These are phyloP conservation scores for Globisporangium canariense DNA, from an alignment of 352 stramenopile genomes.

Conservation along the genomic window DNA sequence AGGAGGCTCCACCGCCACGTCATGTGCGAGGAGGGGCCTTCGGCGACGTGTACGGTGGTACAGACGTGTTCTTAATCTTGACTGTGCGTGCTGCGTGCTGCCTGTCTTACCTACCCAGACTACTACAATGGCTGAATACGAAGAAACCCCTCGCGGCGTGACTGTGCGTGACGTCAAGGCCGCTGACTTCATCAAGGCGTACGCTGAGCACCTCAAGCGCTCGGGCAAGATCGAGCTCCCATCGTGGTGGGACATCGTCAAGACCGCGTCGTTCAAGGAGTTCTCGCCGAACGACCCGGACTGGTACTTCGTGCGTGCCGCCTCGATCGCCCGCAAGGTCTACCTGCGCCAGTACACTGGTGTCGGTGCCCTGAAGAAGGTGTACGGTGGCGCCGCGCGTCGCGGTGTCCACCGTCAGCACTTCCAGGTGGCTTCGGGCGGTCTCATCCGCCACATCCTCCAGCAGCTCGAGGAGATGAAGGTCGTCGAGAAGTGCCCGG, in stretches of 20 bases:
- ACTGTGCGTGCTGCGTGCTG: slow-evolving; percentile 23
- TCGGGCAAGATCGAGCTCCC: slow-evolving; percentile 98
- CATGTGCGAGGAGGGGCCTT: slow-evolving; percentile 28
- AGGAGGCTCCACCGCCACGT: slow-evolving; percentile 15
- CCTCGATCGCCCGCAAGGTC: slow-evolving; percentile 97
- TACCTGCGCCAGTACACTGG: slow-evolving; percentile 97
- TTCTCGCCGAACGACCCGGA: slow-evolving; percentile 96
- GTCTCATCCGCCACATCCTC: slow-evolving; percentile 97
- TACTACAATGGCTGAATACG: slow-evolving; percentile 88
- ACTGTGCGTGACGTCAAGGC: slow-evolving; percentile 97
- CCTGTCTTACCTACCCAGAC: slow-evolving; percentile 27
- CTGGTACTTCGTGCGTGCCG: slow-evolving; percentile 99
- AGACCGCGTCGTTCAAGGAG: slow-evolving; percentile 98
- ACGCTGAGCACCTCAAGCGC: slow-evolving; percentile 99
- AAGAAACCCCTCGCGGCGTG: slow-evolving; percentile 86
- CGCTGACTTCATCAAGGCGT: slow-evolving; percentile 97
- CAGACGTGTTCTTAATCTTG: slow-evolving; percentile 89
- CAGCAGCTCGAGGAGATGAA: slow-evolving; percentile 98
- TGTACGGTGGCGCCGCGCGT: slow-evolving; percentile 94
- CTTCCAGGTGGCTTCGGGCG: slow-evolving; percentile 94
- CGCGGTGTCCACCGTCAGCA: slow-evolving; percentile 93
- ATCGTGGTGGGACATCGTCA: slow-evolving; percentile 97
- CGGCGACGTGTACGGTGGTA: slow-evolving; percentile 72
- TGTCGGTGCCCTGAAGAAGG: slow-evolving; percentile 96
- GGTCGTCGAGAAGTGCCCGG: slow-evolving; percentile 94